Percentiles rank a stretch among this genome's conserved stretches.
phyloP scores from a whole-genome alignment of 139 green algal genomes.

The Raphidocelis subcapitata region DNA sequence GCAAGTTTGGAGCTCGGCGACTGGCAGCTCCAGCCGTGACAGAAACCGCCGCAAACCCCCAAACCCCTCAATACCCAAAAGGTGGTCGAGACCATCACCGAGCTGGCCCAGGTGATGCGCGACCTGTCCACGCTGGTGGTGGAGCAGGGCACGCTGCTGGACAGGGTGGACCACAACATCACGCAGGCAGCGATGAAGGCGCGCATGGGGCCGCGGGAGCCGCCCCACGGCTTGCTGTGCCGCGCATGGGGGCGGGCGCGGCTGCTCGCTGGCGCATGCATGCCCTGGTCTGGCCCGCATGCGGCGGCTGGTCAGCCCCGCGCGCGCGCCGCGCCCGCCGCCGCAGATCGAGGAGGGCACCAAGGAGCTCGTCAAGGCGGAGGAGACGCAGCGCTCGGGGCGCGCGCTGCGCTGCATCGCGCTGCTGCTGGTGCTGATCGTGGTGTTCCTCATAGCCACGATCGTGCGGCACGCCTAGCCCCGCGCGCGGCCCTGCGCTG shows the following conservation, averaged over 20 bases:
- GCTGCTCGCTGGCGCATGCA: too few species aligned
- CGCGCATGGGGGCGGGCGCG: too few species aligned
- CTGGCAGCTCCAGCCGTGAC: too few species aligned
- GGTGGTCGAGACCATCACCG: constrained; percentile 56
- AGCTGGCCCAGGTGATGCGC: constrained; percentile 91
- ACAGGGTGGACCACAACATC: constrained; percentile 72
- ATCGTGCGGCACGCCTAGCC: constrained; percentile 48
- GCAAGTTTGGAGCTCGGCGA: too few species aligned
- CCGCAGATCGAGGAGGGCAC: constrained; percentile 83
- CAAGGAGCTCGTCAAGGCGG: constrained; percentile 83
- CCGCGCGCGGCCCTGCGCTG: too few species aligned
- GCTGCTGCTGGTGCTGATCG: constrained; percentile 76
- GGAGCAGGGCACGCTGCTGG: constrained; percentile 96
- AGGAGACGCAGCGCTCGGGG: constrained; percentile 85
- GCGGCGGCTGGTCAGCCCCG: too few species aligned
- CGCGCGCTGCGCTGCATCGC: constrained; percentile 90
- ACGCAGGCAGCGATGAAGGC: constrained; percentile 35
- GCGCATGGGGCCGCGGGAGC: background rate
- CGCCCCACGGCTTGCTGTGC: too few species aligned
- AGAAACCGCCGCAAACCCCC: too few species aligned
- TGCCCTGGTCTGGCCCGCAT: too few species aligned
- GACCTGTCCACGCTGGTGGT: constrained; percentile 96
- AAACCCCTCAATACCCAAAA: background rate
- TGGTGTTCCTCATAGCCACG: constrained; percentile 88
- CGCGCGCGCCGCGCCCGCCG: too few species aligned